A percentile compares a stretch with the other conserved stretches of the same genome.
These are phyloP conservation scores for Trichoderma brevicompactum DNA, from an alignment of 2,329 filamentous ascomycete species.

Conservation along the genomic window DNA sequence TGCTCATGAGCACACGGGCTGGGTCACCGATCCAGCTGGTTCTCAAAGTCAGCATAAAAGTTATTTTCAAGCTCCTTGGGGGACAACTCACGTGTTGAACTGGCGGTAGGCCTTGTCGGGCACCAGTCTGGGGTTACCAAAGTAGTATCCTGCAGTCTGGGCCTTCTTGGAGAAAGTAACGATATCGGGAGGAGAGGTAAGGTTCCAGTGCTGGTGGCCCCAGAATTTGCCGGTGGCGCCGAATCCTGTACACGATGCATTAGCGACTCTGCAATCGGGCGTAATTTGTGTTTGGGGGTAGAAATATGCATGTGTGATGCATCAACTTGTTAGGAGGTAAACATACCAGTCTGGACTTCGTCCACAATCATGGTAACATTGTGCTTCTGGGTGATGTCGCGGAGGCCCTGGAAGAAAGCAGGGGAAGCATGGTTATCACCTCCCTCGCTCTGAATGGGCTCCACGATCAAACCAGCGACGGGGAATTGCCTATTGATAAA, in stretches of 20 bases:
- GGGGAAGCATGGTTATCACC: constrained; percentile 83
- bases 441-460: constrained; percentile 83
- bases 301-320: neutral
- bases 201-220: constrained; percentile 84
- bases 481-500: constrained; percentile 59
- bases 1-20: constrained; percentile 75
- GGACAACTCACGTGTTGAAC: constrained; percentile 67
- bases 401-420: constrained; percentile 76
- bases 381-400: constrained; percentile 71
- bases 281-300: neutral
- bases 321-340: neutral
- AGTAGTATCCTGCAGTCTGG: constrained; percentile 84
- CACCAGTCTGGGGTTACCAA: constrained; percentile 71
- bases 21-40: constrained; percentile 77
- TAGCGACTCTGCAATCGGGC: neutral
- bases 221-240: constrained; percentile 88
- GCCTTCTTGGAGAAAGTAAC: constrained; percentile 91
- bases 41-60: neutral
- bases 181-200: constrained; percentile 74
- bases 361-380: constrained; percentile 78
- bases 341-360: constrained; percentile 70
- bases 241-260: constrained; percentile 47
- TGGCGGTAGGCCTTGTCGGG: constrained; percentile 84
- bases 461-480: constrained; percentile 73
- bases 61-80: neutral